Conservation (phyloP, 2,329 filamentous ascomycete species). For the Graphilbum fragrans region DNA sequence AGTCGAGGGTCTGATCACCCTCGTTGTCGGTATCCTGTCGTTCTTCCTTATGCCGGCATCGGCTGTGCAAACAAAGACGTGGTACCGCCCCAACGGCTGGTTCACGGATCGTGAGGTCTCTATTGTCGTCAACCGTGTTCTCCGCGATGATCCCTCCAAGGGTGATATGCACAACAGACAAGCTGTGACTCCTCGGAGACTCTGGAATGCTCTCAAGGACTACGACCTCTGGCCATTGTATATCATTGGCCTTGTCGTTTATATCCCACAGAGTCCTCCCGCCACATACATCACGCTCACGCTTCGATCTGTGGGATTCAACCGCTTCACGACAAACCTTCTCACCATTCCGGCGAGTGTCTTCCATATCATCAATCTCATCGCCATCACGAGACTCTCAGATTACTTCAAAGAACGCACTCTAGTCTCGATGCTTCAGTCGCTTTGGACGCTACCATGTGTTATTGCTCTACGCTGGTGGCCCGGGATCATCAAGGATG, state of each 20-base stretch:
- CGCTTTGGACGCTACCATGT: conserved; percentile 43
- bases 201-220: conserved; percentile 7
- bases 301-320: conserved; percentile 6
- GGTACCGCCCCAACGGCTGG: conserved; percentile 35
- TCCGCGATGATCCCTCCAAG: conserved; percentile 44
- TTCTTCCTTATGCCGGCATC: conserved; percentile 35
- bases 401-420: conserved; percentile 34
- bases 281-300: conserved; percentile 6
- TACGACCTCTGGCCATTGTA: conserved; percentile 11
- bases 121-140: conserved; percentile 45
- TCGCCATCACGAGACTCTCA: conserved; percentile 33
- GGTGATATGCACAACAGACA: conserved; percentile 47
- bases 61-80: conserved; percentile 27
- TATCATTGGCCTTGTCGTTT: conserved; percentile 5
- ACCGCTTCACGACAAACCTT: conserved; percentile 6
- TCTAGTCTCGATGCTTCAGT: conserved; percentile 30
- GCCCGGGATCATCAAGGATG: conserved; percentile 25
- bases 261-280: conserved; percentile 3
- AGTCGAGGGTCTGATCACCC: conserved; percentile 37
- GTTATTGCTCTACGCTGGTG: conserved; percentile 36
- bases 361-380: conserved; percentile 36
- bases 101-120: conserved; percentile 37
- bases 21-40: conserved; percentile 26
- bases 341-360: conserved; percentile 11
- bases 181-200: conserved; percentile 29